Base-by-base conservation (phyloP, 2,329 filamentous ascomycete genomes). In the Cladosporium phlei region DNA sequence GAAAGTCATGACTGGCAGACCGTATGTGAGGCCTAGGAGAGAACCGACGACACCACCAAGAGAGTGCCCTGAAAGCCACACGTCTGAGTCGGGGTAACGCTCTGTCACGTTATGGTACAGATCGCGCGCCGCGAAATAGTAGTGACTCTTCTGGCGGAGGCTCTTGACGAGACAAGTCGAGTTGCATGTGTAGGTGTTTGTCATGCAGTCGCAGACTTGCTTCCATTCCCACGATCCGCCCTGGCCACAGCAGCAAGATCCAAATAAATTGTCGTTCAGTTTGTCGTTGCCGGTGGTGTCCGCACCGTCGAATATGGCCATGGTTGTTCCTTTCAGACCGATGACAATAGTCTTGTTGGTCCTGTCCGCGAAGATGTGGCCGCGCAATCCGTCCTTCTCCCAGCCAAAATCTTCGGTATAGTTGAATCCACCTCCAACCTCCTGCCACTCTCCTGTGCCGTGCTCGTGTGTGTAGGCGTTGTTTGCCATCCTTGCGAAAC, bases 261-360 rank as follows among this genome's bases (percentile, higher is more conserved):
- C 95, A 67, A 94, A 95, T n/a, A 97, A 74, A 63, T 97, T 97
- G 68, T 97, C 91, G 64, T 96, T 97, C 59, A 88, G 75, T 70
- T 96, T 96, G 69, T 97, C 91, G 55, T 94, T 95, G 20, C 88
- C 94, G 0, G 89, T 96, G 1, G 90, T 96, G 38, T 88, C 90
- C 24, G 90, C 86, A 12, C 91, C 91, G 64, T 96, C 90, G 62
- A 95, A 96, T 3, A 96, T 83, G 10, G 91, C 90, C 4, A 83
- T 80, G 6, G 68, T 50, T 24, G 48, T 51, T 16, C 47, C 38
- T 68, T 97, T 97, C 44, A 97, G 69, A 5, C 88, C 89, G 53
- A 96, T 90, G 30, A 96, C 82, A 44, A 96, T 76, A 1, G 89
- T 96, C 25, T 80, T 80, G 65, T 96, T 95, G 27, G 70, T 78